Evolutionary conservation across 768 basidiomycete species (phyloP), one percentile per base, ranked within the genome.

Genomic region (Tulasnella sp.): DNA sequence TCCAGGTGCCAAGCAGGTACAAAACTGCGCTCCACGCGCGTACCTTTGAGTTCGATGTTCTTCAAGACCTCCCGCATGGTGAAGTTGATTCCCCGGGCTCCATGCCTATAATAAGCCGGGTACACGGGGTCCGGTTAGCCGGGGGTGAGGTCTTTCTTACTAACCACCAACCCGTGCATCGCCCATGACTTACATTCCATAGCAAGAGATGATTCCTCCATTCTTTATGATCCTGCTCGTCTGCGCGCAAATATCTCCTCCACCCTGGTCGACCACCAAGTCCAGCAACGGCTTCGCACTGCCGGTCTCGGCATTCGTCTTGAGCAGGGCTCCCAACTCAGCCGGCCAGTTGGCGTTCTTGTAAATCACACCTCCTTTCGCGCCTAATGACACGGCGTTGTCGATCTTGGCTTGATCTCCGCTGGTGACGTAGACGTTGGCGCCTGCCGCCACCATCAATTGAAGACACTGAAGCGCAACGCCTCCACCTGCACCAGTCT

Each of bases 401-500:
- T 85, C 83, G 70, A 96, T 90, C 85, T 95, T 95, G 11, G 89
- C 88, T 37, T 87, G 85, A 69, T 83, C 89, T 11, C 92, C 88
- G 79, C 92, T 93, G 5, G 94, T 93, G 32, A 95, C 93, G 83
- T 91, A 95, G n/a, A 95, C 93, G 44, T 88, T 88, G 0, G 92
- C 91, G 39, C 94, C 92, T 75, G 87, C 87, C 0, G 92, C 93
- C 4, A 94, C 81, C 82, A 90, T 92, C 11, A 95, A 83, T 83
- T 96, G 93, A 79, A 95, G 84, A 0, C 92, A 90, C 55, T 89
- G 81, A 39, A 95, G 86, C 0, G 94, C 94, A 51, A 96, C 94
- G 16, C 94, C 94, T 26, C 94, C 94, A 32, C 93, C 93, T 67
- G 92, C 89, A 23, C 93, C 93, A 0, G 92, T 93, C 80, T 80